Base-by-base conservation (phyloP, 2,329 filamentous ascomycete genomes). In the Aspergillus sp. region DNA sequence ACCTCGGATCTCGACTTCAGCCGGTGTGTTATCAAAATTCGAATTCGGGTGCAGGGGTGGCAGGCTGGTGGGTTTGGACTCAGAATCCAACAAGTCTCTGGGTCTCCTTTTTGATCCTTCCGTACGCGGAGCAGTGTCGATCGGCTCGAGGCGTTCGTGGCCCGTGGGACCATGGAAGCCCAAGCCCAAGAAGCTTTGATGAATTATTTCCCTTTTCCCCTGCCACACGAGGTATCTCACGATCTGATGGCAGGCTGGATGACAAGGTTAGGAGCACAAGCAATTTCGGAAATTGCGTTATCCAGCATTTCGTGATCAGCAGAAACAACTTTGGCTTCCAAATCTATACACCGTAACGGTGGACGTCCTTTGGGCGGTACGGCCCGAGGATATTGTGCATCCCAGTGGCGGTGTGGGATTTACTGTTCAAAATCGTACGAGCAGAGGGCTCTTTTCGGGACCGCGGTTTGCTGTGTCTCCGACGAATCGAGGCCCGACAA, bases 81-180 rank as follows among this genome's bases (percentile, higher is more conserved):
- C 26, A 30, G 26, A 9, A 48, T 32, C 39, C 18, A 8, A n/a
- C 26, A 30, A 8, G 49, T 34, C 36, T 32, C 39, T 52, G 39
- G 39, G 26, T 41, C 48, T 48, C 48, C 39, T 57, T 43, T 42
- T 53, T 53, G 55, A 57, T 57, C 55, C 55, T 53, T 57, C 48
- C 49, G 54, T 41, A 15, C 49, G 49, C 55, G 48, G 55, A 43
- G 41, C 55, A 11, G 48, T 48, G 55, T 50, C 43, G 55, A 53
- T 57, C 55, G 43, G 38, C 42, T 57, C 34, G 44, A 47, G 55
- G 49, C 38, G 49, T 52, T 57, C 47, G 17, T 49, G 47, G 9
- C 34, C 15, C 34, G 34, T 15, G 15, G 47, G 44, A 24, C 11
- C 17, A 4, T 30, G 18, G 18, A 11, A 48, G 12, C 9, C n/a